A percentile compares a stretch with the other conserved stretches of the same genome.
Conservation (phyloP, 495 filamentous ascomycete species). For the Penicillium verhagenii region DNA sequence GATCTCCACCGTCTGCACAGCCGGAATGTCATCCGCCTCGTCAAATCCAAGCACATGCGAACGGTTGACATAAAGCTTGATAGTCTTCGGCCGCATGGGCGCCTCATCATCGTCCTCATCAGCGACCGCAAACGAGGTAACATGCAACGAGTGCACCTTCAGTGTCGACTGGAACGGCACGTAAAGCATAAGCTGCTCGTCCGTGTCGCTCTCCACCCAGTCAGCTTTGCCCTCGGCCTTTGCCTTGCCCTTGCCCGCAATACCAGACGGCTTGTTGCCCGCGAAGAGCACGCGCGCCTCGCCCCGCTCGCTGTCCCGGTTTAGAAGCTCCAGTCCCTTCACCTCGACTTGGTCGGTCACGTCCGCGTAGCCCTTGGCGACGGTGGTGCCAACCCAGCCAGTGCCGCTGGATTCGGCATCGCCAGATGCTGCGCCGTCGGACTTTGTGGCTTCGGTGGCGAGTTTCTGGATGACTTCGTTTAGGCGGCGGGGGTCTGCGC, state of each 20-base stretch:
- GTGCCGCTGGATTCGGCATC: conserved; percentile 40
- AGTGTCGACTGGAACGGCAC: conserved; percentile 84
- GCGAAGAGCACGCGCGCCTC: conserved; percentile 72
- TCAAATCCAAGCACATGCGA: conserved; percentile 91
- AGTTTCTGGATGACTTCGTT: conserved; percentile 70
- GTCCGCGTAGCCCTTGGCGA: conserved; percentile 79
- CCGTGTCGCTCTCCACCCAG: conserved; percentile 99
- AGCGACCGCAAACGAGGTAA: conserved; percentile 74
- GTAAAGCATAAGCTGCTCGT: conserved; percentile 95
- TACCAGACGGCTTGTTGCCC: conserved; percentile 59
- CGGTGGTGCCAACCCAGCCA: conserved; percentile 69
- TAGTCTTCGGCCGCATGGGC: conserved; percentile 81
- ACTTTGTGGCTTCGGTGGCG: conserved; percentile 62
- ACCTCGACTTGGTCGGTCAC: conserved; percentile 78
- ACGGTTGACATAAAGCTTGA: conserved; percentile 83
- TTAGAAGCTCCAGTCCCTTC: conserved; percentile 81
- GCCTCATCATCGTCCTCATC: conserved; percentile 65
- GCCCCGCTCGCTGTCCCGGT: conserved; percentile 71
- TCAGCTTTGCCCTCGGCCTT: conserved; percentile 56
- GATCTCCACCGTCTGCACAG: conserved; percentile 75
- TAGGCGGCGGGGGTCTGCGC: conserved; percentile 69
- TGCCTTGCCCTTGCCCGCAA: conserved; percentile 60
- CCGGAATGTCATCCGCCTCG: conserved; percentile 80
- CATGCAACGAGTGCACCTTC: conserved; percentile 86
- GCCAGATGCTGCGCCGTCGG: conserved; percentile 46